Evolutionary conservation across 306 rosid species (phyloP).

Genomic region (Medicago lupulina): DNA sequence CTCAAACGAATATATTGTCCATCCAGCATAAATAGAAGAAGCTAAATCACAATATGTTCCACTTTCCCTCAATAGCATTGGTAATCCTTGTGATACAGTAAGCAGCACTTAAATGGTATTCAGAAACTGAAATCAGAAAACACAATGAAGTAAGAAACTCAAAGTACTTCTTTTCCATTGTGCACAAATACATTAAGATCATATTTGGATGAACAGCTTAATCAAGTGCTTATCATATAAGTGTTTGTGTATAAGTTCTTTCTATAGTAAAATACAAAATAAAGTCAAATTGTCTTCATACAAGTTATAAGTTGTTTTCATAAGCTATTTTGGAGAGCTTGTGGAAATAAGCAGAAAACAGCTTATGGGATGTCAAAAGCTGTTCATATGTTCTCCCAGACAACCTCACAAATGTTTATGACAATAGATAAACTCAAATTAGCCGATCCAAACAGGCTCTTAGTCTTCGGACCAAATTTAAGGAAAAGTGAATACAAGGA

Average conservation of each 20-base stretch:
- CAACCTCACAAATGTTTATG: not conserved
- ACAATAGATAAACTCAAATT: not conserved
- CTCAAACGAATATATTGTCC: not conserved
- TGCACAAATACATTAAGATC: not conserved
- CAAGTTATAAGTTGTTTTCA: not conserved
- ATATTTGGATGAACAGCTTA: not conserved
- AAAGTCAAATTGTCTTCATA: not conserved
- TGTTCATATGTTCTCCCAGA: not conserved
- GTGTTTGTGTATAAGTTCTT: not conserved
- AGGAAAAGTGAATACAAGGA: not conserved
- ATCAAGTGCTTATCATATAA: not conserved
- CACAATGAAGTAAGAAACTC: conserved; percentile 34
- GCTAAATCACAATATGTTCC: conserved; percentile 63
- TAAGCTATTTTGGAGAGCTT: too few species aligned
- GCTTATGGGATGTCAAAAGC: not conserved
- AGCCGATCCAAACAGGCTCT: not conserved
- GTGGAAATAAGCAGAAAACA: too few species aligned
- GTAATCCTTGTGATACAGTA: conserved; percentile 66
- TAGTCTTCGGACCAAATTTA: not conserved
- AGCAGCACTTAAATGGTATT: conserved; percentile 73
- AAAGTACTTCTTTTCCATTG: not conserved
- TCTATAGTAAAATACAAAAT: not conserved
- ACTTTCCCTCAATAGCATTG: conserved; percentile 58
- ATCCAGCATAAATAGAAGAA: not conserved
- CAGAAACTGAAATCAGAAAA: conserved; percentile 62